Evolutionary conservation across 2,329 filamentous ascomycete species (phyloP).

Genomic region (Dactylonectria macrodidyma): DNA sequence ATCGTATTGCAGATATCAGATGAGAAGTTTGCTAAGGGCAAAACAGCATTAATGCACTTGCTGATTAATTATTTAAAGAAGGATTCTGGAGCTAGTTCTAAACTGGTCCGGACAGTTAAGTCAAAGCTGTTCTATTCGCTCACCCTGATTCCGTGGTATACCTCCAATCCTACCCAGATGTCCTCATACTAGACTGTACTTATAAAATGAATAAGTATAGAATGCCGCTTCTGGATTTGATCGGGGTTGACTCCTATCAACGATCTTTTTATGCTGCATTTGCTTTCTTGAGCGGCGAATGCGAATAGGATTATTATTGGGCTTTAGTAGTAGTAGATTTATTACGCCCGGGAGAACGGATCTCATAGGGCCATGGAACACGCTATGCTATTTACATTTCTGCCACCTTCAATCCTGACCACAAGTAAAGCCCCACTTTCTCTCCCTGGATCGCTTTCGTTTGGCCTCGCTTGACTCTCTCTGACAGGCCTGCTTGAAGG

Average conservation of each 20-base stretch:
- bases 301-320: background rate
- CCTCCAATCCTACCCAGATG: background rate
- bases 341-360: too few species aligned
- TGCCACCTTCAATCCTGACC: too few species aligned
- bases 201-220: background rate
- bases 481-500: too few species aligned
- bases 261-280: background rate
- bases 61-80: background rate
- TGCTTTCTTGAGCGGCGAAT: background rate
- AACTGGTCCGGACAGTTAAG: background rate
- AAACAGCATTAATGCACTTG: background rate
- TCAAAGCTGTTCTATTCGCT: background rate
- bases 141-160: background rate
- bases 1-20: background rate
- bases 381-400: too few species aligned
- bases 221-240: slow-evolving; percentile 2
- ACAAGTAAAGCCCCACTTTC: too few species aligned
- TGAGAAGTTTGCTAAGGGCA: background rate
- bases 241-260: background rate
- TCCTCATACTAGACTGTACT: background rate
- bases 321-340: too few species aligned
- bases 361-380: too few species aligned
- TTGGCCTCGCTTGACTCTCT: too few species aligned
- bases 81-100: background rate
- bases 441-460: too few species aligned